Evolutionary conservation across 495 filamentous ascomycete species (phyloP).

Genomic region (Hypoxylon fragiforme): DNA sequence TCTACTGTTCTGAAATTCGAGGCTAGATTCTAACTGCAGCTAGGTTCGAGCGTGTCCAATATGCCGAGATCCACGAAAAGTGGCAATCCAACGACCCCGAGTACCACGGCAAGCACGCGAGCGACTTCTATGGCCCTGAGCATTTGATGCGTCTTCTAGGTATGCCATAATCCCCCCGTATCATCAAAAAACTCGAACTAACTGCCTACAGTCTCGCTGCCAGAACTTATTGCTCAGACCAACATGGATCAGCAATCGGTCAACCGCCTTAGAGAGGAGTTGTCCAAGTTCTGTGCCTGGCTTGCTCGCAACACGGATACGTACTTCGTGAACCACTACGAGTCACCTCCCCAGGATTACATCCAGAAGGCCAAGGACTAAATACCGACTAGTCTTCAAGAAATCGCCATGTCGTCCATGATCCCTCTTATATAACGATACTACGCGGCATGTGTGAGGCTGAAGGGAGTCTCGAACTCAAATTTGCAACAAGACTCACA

Average conservation of each 20-base stretch:
- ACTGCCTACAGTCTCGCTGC: constrained; percentile 70
- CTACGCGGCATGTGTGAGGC: no score
- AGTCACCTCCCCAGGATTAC: constrained; percentile 58
- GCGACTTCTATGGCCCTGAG: constrained; percentile 90
- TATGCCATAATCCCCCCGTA: constrained; percentile 48
- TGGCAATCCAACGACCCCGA: constrained; percentile 61
- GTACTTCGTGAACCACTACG: constrained; percentile 80
- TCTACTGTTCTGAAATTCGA: not conserved
- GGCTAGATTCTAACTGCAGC: constrained; percentile 7
- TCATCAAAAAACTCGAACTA: constrained; percentile 11
- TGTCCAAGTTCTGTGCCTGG: constrained; percentile 79
- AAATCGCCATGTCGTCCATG: not conserved
- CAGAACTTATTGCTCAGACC: constrained; percentile 92
- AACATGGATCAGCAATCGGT: constrained; percentile 95
- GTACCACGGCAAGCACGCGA: constrained; percentile 63
- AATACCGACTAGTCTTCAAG: constrained; percentile 11
- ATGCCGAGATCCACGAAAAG: constrained; percentile 66
- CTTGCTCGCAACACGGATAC: constrained; percentile 69
- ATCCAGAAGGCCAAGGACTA: constrained; percentile 49
- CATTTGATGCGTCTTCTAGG: constrained; percentile 87
- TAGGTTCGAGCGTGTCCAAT: constrained; percentile 85
- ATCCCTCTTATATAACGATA: no score
- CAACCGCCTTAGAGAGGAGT: constrained; percentile 82
- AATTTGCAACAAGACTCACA: no score
- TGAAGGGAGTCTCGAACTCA: no score